These are phyloP conservation scores for Diaporthe ampelina DNA, from an alignment of 2,329 filamentous ascomycete species.

Conservation along the genomic window DNA sequence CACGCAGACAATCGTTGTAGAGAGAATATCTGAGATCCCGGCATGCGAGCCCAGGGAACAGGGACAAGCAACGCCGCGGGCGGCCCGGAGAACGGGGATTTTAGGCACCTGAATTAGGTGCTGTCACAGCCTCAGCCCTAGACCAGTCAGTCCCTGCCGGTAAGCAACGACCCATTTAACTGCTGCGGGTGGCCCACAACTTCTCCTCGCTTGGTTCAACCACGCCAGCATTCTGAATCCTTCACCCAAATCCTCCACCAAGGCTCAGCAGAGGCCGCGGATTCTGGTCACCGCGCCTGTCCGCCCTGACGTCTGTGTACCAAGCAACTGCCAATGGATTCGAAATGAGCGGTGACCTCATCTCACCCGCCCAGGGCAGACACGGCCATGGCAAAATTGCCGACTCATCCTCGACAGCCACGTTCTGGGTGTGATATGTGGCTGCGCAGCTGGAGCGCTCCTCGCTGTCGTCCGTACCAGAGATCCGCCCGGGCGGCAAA, in stretches of 20 bases:
- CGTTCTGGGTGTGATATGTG: not conserved
- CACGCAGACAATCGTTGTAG: not conserved
- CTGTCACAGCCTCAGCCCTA: slow-evolving; percentile 17
- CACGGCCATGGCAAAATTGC: slow-evolving; percentile 10
- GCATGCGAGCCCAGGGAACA: not conserved
- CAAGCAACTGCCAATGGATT: not conserved
- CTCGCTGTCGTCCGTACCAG: not conserved
- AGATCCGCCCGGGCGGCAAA: not conserved
- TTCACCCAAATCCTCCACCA: slow-evolving; percentile 29
- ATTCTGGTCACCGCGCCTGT: slow-evolving; percentile 6
- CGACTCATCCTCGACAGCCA: slow-evolving; percentile 1
- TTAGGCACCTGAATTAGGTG: slow-evolving; percentile 14
- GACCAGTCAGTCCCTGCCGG: not conserved
- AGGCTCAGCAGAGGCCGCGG: slow-evolving; percentile 16
- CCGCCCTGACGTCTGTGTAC: not conserved
- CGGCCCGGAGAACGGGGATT: not conserved
- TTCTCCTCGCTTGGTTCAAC: not conserved
- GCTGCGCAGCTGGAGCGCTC: not conserved
- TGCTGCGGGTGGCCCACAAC: not conserved
- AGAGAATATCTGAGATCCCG: not conserved
- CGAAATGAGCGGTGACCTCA: slow-evolving; percentile 15
- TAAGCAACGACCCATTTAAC: slow-evolving; percentile 3
- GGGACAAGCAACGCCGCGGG: not conserved
- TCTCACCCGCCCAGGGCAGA: not conserved
- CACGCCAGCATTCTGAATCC: slow-evolving; percentile 17